Base-by-base conservation (phyloP, 441 rosid species). In the Populus tomentosa region DNA sequence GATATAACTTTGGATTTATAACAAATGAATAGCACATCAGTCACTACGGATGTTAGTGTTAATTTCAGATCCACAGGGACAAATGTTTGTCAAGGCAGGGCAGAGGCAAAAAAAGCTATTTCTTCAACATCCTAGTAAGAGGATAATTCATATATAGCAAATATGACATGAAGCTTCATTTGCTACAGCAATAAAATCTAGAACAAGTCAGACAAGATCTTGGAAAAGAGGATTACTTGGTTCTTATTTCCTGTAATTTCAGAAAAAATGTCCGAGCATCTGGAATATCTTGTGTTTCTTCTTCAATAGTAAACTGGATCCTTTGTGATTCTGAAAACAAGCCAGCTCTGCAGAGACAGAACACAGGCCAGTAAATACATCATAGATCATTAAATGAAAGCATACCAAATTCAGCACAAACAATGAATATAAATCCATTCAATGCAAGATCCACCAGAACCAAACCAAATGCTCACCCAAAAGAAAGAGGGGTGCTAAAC, bases 211-310 rank as follows among this genome's bases (percentile, higher is more conserved):
- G 10, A 13, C 32, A 76, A 50, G 2, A 73, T n/a, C 14, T 23
- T 50, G 61, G 32, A 77, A 65, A 70, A 46, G 62, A 33, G 74
- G 6, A 73, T 13, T 10, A 92, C 99, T 88, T 89, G 62, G 85
- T 87, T 71, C 98, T 88, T 72, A 92, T 88, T 65, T 94, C 99
- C 90, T 87, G 79, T 86, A 97, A 80, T 46, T 87, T 84, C 92
- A 90, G 78, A 66, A 97, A 82, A 82, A 94, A 97, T 36, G 95
- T 82, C 70, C 98, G 95, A 75, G 92, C 97, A 89, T 97, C 98
- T 38, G 87, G 90, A 82, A 94, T 90, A 30, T 87, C 97, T 67
- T 77, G 80, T 32, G 98, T 94, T 83, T 84, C 86, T 20, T 84
- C 73, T 66, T 92, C 84, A 66, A 97, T 94, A 50, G 95, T 86